Evolutionary conservation across 345 rosid species (phyloP), one percentile per base, ranked within the genome.

Genomic region (Bruguiera parviflora): DNA sequence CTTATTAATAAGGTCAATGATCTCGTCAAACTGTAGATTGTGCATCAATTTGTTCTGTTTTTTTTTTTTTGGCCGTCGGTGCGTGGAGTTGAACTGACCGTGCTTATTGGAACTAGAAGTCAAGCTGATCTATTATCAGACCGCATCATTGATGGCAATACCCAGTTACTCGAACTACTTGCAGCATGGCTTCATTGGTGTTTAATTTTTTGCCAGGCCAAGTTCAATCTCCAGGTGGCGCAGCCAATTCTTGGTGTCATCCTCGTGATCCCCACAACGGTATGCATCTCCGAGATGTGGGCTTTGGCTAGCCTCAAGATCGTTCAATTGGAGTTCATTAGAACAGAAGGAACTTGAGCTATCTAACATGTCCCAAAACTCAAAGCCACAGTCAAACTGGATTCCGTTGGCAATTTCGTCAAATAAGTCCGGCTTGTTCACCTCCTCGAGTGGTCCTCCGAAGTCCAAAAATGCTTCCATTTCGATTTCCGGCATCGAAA

Each of bases 361-460:
- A 63, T 89, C 96, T 6, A 90, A 65, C 88, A 79, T 83, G 71
- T 81, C 73, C 97, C 98, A 93, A 35, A 91, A 86, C 49, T 93
- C 93, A 9, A 61, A 53, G 77, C 86, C 93, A 1, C 79, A 64
- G 67, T 84, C 95, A 10, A 84, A 83, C 1, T 91, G 89, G 65
- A 87, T 84, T 6, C 83, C 78, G 2, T 67, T 9, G 16, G 1
- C 53, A 2, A 53, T 28, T 33, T 74, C 73, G 5, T 68, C 37
- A 0, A 61, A 20, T 3, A 72, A 61, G 11, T 83, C 79, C 0
- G 95, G 91, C 63, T 89, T 84, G 74, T 84, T 86, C 58, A 90
- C 96, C 57, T 92, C 96, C 72, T 83, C 83, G 21, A 73, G 37
- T 33, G 66, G 56, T 32, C 46, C 77, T 31, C 21, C 49, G 15